Base-by-base conservation (phyloP, 2,329 filamentous ascomycete species). In the Cladosporium cucumerinum region DNA sequence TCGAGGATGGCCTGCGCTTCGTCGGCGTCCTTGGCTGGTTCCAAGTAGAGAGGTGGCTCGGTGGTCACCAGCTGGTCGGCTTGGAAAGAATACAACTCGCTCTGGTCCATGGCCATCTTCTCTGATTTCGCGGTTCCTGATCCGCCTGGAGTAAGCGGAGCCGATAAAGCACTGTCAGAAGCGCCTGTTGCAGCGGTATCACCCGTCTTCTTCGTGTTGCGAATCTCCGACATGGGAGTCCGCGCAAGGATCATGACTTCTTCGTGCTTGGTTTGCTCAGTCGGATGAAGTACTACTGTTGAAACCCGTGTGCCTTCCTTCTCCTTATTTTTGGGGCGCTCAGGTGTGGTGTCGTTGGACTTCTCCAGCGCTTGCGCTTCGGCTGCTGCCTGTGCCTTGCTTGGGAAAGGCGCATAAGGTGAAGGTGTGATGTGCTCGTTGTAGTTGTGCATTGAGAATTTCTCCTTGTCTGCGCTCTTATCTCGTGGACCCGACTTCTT, bases 381-480 rank as follows among this genome's bases (percentile, higher is more conserved):
- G 23, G 55, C 57, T 1, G 57, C 63, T 16, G 51, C 57, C 30
- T 65, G 63, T 21, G 36, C 55, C 55, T 75, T 73, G 39, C 70
- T 73, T 1, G 81, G 92, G 74, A 89, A 96, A 0, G 92, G 88
- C 0, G 87, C 90, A 74, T 89, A 93, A 0, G 93, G 87, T 0
- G 95, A 98, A 0, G 94, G 95, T 0, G 93, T 97, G 57, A 98
- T 84, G 72, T 92, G 95, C 66, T 88, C 88, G 73, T 93, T 97
- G 76, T 93, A 91, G 76, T 96, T 97, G 77, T 99, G 93, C 52
- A 99, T 89, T 0, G 93, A 97, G 68, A 91, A 94, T 12, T 89
- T 87, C 3, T 84, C 80, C 46, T 85, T 85, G 62, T 88, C 89
- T 69, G 83, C 73, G 34, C 71, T 87, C 1, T 86, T 82, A 28